Evolutionary conservation across 441 rosid species (phyloP), one percentile per base, ranked within the genome.

Genomic region (Erysimum cheiri): DNA sequence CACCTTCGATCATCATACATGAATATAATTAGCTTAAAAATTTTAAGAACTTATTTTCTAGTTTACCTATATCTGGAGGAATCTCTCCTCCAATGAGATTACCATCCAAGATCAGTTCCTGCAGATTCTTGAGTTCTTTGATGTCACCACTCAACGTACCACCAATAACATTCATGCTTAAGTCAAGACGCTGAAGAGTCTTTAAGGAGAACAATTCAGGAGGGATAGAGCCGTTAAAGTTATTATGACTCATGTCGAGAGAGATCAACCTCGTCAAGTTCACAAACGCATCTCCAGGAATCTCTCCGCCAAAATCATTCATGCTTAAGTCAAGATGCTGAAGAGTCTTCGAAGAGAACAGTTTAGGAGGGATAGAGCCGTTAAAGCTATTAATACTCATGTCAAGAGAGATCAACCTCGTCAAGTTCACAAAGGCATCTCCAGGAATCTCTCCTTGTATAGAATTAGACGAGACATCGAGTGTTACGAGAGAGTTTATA

Each of bases 291-390:
- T 37, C 66, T 41, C 76, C 74, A 14, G 65, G 74, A 57, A 80
- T 62, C 59, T 62, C 77, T 73, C 74, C 77, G 22, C 15, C 31
- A 4, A 83, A 43, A 50, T 0, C 47, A 75, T 81, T 85, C n/a
- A 0, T 0, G 44, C 74, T 56, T 8, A 85, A 59, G 33, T 37
- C 6, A n/a, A 83, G 69, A 28, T 0, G 10, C 11, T 59, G 69
- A 5, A 85, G 72, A 4, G 33, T 19, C 49, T 58, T 71, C 24
- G 82, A 61, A 29, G 10, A 57, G 41, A 80, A 67, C 19, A 80
- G 22, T 36, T 62, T 40, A 43, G 14, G 67, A 28, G 71, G 75
- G 39, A 77, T 72, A 15, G 74, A 19, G 8, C 80, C 72, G 43
- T 8, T 71, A 40, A 81, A 67, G 28, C 8, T 52, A 6, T 79